Base-by-base conservation (phyloP, 1,284 basidiomycete genomes). In the Agroathelia rolfsii region DNA sequence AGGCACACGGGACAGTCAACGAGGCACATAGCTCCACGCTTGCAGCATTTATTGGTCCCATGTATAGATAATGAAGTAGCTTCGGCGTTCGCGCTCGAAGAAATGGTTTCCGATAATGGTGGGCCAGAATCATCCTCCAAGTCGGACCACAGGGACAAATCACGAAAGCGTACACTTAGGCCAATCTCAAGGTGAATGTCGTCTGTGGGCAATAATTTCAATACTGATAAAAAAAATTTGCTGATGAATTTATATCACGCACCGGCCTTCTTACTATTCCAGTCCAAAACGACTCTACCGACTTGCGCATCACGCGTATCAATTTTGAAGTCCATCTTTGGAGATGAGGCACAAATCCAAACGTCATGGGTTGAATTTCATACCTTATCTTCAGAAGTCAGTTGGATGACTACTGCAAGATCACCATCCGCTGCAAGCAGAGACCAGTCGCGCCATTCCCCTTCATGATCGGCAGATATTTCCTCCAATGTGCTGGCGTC, bases 241-340 rank as follows among this genome's bases (percentile, higher is more conserved):
- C 10, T 21, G 32, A 18, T 27, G 14, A 35, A 15, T 28, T 31
- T 27, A 22, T 13, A 22, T 34, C 11, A 54, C 62, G 41, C 36
- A 77, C 84, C 80, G 43, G 82, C 78, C 63, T 80, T 85, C 62
- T 85, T 85, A 55, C 84, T 87, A 43, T 87, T 82, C 75, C 80
- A 81, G 47, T 86, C 79, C 18, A 86, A 56, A 9, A 50, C 55
- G 9, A 57, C 45, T 6, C 78, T 67, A 15, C 67, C 67, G 12
- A 57, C 53, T 41, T 64, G 69, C 4, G 74, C 61, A 36, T 67
- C 65, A n/a, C 67, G 59, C 2, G 72, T 72, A 43, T 88, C 80
- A 16, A 87, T 53, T 27, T 60, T 60, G 42, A 86, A 75, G 30
- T 77, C 69, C 17, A 82, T 62, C 80, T 85, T 40, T 15, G 24